These are phyloP conservation scores for Xylaria hypoxylon DNA, from an alignment of 2,329 filamentous ascomycete species.

Conservation along the genomic window DNA sequence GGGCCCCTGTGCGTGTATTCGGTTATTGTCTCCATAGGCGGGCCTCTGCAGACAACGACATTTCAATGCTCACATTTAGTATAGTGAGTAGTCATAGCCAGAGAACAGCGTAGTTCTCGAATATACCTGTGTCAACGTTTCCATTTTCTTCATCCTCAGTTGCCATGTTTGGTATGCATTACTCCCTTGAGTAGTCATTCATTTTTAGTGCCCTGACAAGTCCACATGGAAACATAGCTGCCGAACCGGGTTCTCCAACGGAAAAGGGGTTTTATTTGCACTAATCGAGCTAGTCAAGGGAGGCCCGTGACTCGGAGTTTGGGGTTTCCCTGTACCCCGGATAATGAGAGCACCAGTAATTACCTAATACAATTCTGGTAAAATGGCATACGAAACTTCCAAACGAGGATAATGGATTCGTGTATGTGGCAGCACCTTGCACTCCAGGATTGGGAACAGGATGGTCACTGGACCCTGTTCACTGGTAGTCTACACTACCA, in stretches of 20 bases:
- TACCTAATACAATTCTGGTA: neutral
- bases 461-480: neutral
- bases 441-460: constrained; percentile 4
- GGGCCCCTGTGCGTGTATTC: too few relatives aligned
- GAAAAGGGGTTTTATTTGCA: constrained; percentile 7
- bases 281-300: constrained; percentile 5
- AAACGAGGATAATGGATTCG: neutral
- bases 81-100: too few relatives aligned
- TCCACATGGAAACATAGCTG: constrained; percentile 2
- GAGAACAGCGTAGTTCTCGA: too few relatives aligned
- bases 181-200: too few relatives aligned
- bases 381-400: neutral
- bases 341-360: neutral
- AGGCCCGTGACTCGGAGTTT: neutral
- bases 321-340: constrained; percentile 9
- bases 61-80: too few relatives aligned
- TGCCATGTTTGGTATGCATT: too few relatives aligned
- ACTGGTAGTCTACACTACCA: neutral
- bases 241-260: constrained; percentile 12
- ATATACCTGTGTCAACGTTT: too few relatives aligned
- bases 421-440: neutral
- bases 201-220: too few relatives aligned
- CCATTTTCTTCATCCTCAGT: too few relatives aligned
- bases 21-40: too few relatives aligned
- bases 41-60: too few relatives aligned